Conservation (phyloP, 2,329 filamentous ascomycete genomes). For the Calonectria crousiana region DNA sequence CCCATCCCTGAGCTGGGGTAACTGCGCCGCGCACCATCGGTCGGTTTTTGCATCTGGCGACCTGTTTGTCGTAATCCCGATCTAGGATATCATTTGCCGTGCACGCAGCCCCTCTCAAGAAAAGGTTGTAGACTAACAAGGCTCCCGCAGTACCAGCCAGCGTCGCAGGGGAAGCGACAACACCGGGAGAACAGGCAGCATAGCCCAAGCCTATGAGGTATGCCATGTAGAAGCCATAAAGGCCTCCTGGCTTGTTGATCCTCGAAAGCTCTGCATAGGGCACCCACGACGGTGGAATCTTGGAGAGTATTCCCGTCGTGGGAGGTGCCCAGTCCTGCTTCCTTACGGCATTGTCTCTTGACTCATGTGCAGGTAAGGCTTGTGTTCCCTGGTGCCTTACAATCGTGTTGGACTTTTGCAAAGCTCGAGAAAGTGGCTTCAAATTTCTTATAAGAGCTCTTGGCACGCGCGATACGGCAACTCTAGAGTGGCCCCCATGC, state of each 20-base stretch:
- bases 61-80: neutral
- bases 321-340: neutral
- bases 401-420: neutral
- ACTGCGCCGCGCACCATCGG: neutral
- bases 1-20: neutral
- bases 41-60: neutral
- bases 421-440: neutral
- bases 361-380: neutral
- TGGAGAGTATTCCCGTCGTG: neutral
- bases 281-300: neutral
- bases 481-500: neutral
- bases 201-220: neutral
- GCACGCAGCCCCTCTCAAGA: neutral
- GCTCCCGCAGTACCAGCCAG: neutral
- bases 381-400: neutral
- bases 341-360: neutral
- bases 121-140: neutral
- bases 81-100: neutral
- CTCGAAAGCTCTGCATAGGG: neutral
- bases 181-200: neutral
- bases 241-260: neutral
- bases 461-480: neutral
- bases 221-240: neutral
- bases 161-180: neutral
- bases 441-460: neutral